Base-by-base conservation (phyloP, 768 basidiomycete genomes). In the Postia placenta region DNA sequence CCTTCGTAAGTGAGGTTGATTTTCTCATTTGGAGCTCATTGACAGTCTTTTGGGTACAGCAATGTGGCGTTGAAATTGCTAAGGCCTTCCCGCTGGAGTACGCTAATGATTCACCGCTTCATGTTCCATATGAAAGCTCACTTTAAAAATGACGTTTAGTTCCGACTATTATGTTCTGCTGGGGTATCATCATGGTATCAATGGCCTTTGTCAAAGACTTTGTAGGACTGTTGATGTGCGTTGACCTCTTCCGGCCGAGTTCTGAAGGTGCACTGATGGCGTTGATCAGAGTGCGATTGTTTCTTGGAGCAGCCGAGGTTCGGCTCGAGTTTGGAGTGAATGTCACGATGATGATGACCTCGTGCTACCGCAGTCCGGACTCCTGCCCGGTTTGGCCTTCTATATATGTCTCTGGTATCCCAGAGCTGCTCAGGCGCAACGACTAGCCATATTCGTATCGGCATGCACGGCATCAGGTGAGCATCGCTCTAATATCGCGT, bases 361-460 rank as follows among this genome's bases (percentile, higher is more conserved):
- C n/a, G n/a, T n/a, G n/a, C n/a, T n/a, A n/a, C n/a, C n/a, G 7
- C 19, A 56, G 45, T 37, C 43, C 6, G 52, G 52, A 1, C 24
- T 56, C 15, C 50, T 47, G 41, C 55, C 55, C 5, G 55, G 55
- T 1, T 27, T 50, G 9, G 39, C 47, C 12, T 56, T 53, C 24
- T 53, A 50, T 22, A 17, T 56, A 15, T 47, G 48, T 33, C 42
- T 50, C 17, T 56, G 51, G 51, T 33, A 33, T 15, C 30, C 30
- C 15, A 25, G 53, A 25, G 38, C 30, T 11, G 39, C 40, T 1
- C 55, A 50, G 25, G 48, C 45, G 4, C 43, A 50, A 20, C 38
- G 48, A 0, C 20, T 52, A 4, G 33, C 42, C 9, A 24, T 56
- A 15, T 49, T 51, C 30, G 25, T 45, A 2, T 40, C 44, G 23